Conservation (phyloP, 208 protist species). For the Leishmania turanica region DNA sequence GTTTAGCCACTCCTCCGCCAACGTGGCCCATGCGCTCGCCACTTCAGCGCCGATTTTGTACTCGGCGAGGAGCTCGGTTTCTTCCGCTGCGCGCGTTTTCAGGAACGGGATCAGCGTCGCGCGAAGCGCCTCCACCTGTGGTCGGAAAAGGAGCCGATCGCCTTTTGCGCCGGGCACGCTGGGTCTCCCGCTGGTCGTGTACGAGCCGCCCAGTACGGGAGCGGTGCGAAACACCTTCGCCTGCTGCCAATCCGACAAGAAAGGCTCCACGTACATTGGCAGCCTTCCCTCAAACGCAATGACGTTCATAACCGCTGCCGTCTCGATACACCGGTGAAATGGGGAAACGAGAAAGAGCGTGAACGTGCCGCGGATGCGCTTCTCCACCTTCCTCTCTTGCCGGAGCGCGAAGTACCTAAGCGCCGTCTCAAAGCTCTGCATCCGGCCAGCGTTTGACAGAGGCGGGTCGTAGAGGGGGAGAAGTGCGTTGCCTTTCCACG, state of each 20-base stretch:
- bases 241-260: slow-evolving; percentile 84
- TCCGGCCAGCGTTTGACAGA: slow-evolving; percentile 68
- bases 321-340: slow-evolving; percentile 87
- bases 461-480: slow-evolving; percentile 76
- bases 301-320: slow-evolving; percentile 74
- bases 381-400: slow-evolving; percentile 55
- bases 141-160: slow-evolving; percentile 27
- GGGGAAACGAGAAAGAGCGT: slow-evolving; percentile 75
- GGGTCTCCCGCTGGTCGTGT: slow-evolving; percentile 11
- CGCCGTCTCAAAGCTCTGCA: slow-evolving; percentile 83
- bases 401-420: slow-evolving; percentile 52
- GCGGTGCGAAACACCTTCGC: slow-evolving; percentile 64
- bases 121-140: slow-evolving; percentile 50
- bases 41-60: slow-evolving; percentile 26
- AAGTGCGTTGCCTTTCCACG: slow-evolving; percentile 59
- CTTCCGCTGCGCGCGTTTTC: slow-evolving; percentile 32
- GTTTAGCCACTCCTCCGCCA: slow-evolving; percentile 37
- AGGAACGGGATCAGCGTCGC: slow-evolving; percentile 56
- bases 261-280: slow-evolving; percentile 78
- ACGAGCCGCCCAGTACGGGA: slow-evolving; percentile 65
- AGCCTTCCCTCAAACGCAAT: slow-evolving; percentile 71
- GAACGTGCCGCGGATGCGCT: slow-evolving; percentile 63
- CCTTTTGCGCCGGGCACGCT: slow-evolving; percentile 2
- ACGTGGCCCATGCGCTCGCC: slow-evolving; percentile 30
- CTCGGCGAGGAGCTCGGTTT: slow-evolving; percentile 23